A percentile compares a stretch with the other conserved stretches of the same genome.
These are phyloP conservation scores for Dionaea muscipula DNA, from an alignment of 179 eudicot species.

Conservation along the genomic window DNA sequence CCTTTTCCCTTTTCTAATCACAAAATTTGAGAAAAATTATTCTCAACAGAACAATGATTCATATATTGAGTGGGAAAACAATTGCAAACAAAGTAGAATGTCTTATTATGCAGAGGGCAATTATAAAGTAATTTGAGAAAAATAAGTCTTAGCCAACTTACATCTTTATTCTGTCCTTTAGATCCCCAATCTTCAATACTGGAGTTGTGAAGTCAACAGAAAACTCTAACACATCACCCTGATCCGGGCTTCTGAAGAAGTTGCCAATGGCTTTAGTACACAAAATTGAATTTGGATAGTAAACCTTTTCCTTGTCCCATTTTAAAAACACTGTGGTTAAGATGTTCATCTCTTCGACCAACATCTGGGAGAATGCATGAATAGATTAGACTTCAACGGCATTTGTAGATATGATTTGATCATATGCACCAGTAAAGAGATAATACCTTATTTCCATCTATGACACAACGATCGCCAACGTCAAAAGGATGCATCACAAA, in stretches of 20 bases:
- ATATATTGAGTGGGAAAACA: too few relatives aligned
- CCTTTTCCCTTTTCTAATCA: too few relatives aligned
- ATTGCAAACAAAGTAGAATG: neutral
- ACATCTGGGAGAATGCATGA: slow-evolving; percentile 18
- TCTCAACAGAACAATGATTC: too few relatives aligned
- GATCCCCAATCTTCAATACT: slow-evolving; percentile 16
- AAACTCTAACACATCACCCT: slow-evolving; percentile 27
- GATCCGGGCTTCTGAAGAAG: slow-evolving; percentile 33
- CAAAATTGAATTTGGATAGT: slow-evolving; percentile 28
- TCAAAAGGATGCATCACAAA: slow-evolving; percentile 41
- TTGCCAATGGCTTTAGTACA: slow-evolving; percentile 31
- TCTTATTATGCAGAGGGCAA: slow-evolving; percentile 1
- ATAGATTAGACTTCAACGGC: neutral
- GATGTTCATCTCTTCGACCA: slow-evolving; percentile 46
- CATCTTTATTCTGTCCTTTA: slow-evolving; percentile 21
- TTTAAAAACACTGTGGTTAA: slow-evolving; percentile 30
- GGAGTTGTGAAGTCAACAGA: slow-evolving; percentile 22
- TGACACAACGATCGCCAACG: slow-evolving; percentile 30
- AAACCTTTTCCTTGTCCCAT: slow-evolving; percentile 26
- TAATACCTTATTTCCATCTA: slow-evolving; percentile 21
- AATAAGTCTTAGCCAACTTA: slow-evolving; percentile 11
- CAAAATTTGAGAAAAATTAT: too few relatives aligned
- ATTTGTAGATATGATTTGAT: neutral
- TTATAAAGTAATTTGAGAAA: neutral
- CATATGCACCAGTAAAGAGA: neutral